Evolutionary conservation across 371 early-diverging fungal species (phyloP).

Genomic region (Circinella umbellata): DNA sequence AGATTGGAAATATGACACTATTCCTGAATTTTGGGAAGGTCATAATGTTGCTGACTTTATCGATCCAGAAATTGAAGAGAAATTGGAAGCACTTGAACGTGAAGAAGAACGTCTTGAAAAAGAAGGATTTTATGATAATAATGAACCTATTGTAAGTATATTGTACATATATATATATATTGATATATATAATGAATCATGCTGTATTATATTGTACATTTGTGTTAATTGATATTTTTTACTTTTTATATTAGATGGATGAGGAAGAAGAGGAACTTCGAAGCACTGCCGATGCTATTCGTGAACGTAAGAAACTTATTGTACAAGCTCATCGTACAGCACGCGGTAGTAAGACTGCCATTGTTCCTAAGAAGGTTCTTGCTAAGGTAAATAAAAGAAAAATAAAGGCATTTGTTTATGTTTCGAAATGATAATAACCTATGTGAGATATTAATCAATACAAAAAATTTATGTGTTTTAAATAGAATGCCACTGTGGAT

Average conservation of each 20-base stretch:
- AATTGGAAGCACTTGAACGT: constrained; percentile 93
- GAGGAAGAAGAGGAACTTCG: constrained; percentile 80
- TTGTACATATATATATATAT: too few relatives aligned
- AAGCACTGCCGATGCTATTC: constrained; percentile 81
- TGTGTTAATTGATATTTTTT: background rate
- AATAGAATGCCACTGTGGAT: constrained; percentile 35
- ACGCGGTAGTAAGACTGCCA: constrained; percentile 72
- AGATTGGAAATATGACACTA: constrained; percentile 98
- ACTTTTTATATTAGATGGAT: constrained; percentile 33
- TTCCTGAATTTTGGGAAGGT: constrained; percentile 99
- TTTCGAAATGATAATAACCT: constrained; percentile 4
- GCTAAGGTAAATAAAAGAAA: constrained; percentile 37
- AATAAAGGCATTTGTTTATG: background rate
- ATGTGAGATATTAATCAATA: too few relatives aligned
- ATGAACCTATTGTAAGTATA: constrained; percentile 63
- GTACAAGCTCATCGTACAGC: constrained; percentile 74
- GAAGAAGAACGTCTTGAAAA: constrained; percentile 95
- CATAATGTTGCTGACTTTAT: constrained; percentile 99
- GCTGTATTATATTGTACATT: background rate
- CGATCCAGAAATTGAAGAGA: constrained; percentile 97
- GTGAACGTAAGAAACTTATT: constrained; percentile 85
- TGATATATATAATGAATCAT: background rate
- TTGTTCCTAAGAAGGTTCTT: constrained; percentile 61
- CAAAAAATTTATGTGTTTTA: too few relatives aligned
- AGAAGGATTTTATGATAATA: constrained; percentile 94